phyloP scores from a whole-genome alignment of 148 eudicot species.

The Persicaria maculosa region DNA sequence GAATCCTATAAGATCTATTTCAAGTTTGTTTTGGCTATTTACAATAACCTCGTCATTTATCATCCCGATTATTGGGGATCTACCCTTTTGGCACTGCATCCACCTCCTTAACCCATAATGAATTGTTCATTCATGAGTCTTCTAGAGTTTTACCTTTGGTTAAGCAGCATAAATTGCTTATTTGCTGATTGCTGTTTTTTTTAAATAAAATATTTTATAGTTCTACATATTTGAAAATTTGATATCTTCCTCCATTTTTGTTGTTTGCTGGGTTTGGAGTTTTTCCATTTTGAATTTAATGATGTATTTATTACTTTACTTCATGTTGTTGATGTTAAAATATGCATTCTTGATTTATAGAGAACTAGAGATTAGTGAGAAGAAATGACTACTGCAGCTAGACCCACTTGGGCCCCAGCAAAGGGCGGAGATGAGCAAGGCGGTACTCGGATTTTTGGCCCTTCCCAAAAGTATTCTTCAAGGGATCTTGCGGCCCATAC shows the following conservation, averaged over 20 bases:
- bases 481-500: constrained; percentile 96
- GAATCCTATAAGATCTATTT: no score
- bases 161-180: background rate
- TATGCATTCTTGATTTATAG: constrained; percentile 7
- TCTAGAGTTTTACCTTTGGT: no score
- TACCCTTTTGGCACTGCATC: no score
- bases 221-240: background rate
- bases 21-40: no score
- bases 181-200: background rate
- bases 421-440: constrained; percentile 99
- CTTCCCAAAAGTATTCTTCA: constrained; percentile 95
- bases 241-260: background rate
- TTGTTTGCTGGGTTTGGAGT: background rate
- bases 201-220: no score
- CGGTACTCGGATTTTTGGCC: constrained; percentile 90
- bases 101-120: no score
- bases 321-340: background rate
- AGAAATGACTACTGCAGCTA: constrained; percentile 91
- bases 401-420: constrained; percentile 99
- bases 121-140: no score
- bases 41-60: no score
- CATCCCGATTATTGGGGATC: no score
- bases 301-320: background rate
- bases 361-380: constrained; percentile 6
- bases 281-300: background rate